These are phyloP conservation scores for Microcos paniculata DNA, from an alignment of 345 rosid species.

Conservation along the genomic window DNA sequence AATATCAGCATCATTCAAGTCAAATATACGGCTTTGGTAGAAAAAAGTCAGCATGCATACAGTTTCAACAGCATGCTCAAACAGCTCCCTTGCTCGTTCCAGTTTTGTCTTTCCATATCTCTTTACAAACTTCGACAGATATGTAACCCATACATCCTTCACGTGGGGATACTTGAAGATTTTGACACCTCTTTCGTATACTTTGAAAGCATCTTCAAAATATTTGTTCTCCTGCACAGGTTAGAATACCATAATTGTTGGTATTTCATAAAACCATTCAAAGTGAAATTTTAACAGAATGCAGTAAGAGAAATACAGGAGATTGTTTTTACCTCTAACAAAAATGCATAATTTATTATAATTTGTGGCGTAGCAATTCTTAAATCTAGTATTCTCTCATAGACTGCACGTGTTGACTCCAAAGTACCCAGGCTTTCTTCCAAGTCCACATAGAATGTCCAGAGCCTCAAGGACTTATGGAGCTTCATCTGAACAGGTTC, in stretches of 20 bases:
- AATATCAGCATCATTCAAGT: conserved; percentile 18
- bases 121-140: conserved; percentile 84
- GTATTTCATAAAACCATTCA: background rate
- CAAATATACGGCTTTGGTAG: background rate
- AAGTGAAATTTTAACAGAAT: background rate
- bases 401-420: conserved; percentile 88
- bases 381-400: conserved; percentile 88
- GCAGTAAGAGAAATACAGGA: background rate
- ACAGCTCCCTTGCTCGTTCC: conserved; percentile 93
- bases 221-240: conserved; percentile 72
- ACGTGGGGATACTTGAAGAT: conserved; percentile 97
- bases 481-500: conserved; percentile 95
- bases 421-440: conserved; percentile 92
- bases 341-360: conserved; percentile 78
- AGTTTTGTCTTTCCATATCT: conserved; percentile 87
- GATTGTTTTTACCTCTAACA: conserved; percentile 55
- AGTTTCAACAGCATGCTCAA: conserved; percentile 87
- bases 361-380: conserved; percentile 98
- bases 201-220: conserved; percentile 99
- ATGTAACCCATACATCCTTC: conserved; percentile 92
- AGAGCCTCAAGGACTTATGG: conserved; percentile 84
- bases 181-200: conserved; percentile 95
- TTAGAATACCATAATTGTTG: conserved; percentile 6
- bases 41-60: conserved; percentile 36
- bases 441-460: conserved; percentile 92